Evolutionary conservation across 208 protist species (phyloP), one percentile per base, ranked within the genome.

Genomic region (Tetramitus jugosus): DNA sequence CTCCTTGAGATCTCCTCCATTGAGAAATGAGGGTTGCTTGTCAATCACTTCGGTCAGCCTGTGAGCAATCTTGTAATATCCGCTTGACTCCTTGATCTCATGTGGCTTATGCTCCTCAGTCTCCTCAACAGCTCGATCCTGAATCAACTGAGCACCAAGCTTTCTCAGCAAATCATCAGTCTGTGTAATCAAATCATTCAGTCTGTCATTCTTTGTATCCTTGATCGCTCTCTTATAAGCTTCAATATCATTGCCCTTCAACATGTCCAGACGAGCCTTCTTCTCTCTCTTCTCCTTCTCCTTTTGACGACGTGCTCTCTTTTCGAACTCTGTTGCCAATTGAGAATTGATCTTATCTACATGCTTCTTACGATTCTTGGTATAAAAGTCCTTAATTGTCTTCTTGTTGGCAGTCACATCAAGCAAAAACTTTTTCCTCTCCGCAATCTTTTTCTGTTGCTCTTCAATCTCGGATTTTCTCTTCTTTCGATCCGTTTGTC

Each of bases 51-150:
- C 77, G 8, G 29, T 7, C 3, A 77, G 3, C 26, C 6, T 80
- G 65, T 80, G 77, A 42, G 69, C 69, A 37, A 77, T 20, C 14
- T 33, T 64, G 17, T 77, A 80, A 26, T 80, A 80, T 33, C 40
- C 33, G 43, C 60, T 60, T n/a, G n/a, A n/a, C n/a, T n/a, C n/a
- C n/a, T 17, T 53, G 7, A 17, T 7, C 46, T 53, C 13, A 53
- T 23, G 7, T 17, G 13, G 17, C 17, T n/a, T n/a, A 31, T 60
- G 53, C 29, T 67, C 33, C 29, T 60, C 26, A 29, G 53, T 31
- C 3, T 60, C 0, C 43, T 52, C 40, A 46, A 52, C 0, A 35
- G 43, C n/a, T 39, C 46, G 35, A 42, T 42, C 69, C 20, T 7
- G n/a, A 1, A 76, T 46, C 0, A 76, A 17, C 31, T 26, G 42